Conservation (phyloP, 1,284 basidiomycete species). For the Cutaneotrichosporon dermatis region DNA sequence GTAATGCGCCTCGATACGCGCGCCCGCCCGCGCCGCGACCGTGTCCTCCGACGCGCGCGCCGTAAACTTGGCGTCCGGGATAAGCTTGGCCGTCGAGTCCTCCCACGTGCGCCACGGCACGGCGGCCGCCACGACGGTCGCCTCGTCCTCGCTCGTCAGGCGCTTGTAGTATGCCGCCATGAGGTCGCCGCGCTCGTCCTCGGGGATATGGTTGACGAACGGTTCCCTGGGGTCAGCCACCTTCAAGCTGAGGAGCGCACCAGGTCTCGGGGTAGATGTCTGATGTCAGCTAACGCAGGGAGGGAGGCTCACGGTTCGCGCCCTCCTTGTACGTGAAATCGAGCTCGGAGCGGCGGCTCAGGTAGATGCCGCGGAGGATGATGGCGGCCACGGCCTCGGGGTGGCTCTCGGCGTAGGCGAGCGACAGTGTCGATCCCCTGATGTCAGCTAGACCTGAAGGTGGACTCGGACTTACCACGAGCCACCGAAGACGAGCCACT, state of each 20-base stretch:
- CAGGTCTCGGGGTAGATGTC: constrained; percentile 79
- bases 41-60: constrained; percentile 61
- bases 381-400: constrained; percentile 75
- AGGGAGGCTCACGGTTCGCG: constrained; percentile 28
- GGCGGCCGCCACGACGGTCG: constrained; percentile 59
- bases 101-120: constrained; percentile 75
- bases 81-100: constrained; percentile 74
- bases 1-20: constrained; percentile 86
- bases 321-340: constrained; percentile 82
- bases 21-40: constrained; percentile 71
- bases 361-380: constrained; percentile 87
- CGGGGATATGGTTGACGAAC: constrained; percentile 74
- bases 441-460: neutral
- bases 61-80: constrained; percentile 65
- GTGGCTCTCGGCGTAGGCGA: constrained; percentile 82
- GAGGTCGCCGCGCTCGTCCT: constrained; percentile 70
- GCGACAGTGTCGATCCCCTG: constrained; percentile 73
- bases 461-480: constrained; percentile 65
- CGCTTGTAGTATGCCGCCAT: constrained; percentile 70
- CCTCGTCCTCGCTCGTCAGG: constrained; percentile 65
- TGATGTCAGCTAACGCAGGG: neutral
- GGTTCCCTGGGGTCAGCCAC: constrained; percentile 54
- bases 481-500: constrained; percentile 89
- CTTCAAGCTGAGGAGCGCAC: neutral
- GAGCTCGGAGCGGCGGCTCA: constrained; percentile 76